phyloP scores from a whole-genome alignment of 1,139 yeast genomes.

The Pichia sp. region DNA sequence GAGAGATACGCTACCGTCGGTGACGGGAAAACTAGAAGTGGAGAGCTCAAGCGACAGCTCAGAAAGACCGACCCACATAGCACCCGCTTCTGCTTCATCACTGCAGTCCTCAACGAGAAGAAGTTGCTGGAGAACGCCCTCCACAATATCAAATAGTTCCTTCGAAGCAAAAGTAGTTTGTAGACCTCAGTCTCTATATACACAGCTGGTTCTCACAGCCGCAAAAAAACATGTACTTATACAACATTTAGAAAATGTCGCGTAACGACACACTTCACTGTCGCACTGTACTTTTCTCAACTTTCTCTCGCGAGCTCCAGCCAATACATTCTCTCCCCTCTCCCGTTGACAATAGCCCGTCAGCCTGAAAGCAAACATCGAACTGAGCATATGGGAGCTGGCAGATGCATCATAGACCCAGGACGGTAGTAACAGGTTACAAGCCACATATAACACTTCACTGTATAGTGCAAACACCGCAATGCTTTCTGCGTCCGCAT shows the following conservation, averaged over 20 bases:
- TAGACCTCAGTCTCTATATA: too few relatives aligned
- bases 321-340: neutral
- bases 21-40: constrained; percentile 5
- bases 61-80: constrained; percentile 5
- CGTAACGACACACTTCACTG: neutral
- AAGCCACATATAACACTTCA: neutral
- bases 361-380: neutral
- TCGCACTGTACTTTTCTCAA: neutral
- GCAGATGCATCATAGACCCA: neutral
- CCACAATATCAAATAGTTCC: neutral
- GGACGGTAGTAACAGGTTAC: neutral
- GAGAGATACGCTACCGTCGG: constrained; percentile 4
- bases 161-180: too few relatives aligned
- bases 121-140: constrained; percentile 16
- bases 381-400: neutral
- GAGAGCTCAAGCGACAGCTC: constrained; percentile 10
- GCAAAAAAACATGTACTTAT: neutral
- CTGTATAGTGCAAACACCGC: neutral
- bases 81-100: neutral
- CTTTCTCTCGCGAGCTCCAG: neutral
- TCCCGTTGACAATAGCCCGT: neutral
- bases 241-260: neutral
- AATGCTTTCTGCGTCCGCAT: constrained; percentile 4
- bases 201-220: too few relatives aligned
- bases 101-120: constrained; percentile 19